A percentile compares a stretch with the other conserved stretches of the same genome.
These are phyloP conservation scores for Kalanchoe fedtschenkoi DNA, from an alignment of 164 flowering plant genomes.

Conservation along the genomic window DNA sequence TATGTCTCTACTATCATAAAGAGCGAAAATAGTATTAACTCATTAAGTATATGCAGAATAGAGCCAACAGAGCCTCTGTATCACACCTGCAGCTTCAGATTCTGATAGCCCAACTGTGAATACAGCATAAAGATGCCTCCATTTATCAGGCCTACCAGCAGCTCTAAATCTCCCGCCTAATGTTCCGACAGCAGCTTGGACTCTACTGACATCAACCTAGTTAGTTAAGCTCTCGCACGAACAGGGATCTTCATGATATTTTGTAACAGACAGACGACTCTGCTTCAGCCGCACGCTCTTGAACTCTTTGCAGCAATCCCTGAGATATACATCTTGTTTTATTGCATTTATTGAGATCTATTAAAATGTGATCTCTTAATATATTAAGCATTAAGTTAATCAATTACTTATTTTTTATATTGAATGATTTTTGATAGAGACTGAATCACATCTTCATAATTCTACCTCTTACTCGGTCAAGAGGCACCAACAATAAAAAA, in stretches of 20 bases:
- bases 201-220: slow-evolving; percentile 19
- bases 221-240: neutral
- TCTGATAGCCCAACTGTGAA: slow-evolving; percentile 83
- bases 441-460: too few relatives aligned
- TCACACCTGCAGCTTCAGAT: slow-evolving; percentile 62
- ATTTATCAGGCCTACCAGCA: slow-evolving; percentile 55
- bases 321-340: slow-evolving; percentile 37
- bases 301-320: slow-evolving; percentile 71
- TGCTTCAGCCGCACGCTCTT: slow-evolving; percentile 64
- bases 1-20: too few relatives aligned
- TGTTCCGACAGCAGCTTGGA: slow-evolving; percentile 77
- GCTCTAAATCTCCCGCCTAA: slow-evolving; percentile 81
- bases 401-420: too few relatives aligned
- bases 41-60: too few relatives aligned
- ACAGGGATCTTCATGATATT: neutral
- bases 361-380: too few relatives aligned
- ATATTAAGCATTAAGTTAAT: too few relatives aligned
- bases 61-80: too few relatives aligned
- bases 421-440: too few relatives aligned
- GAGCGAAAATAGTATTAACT: too few relatives aligned
- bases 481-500: too few relatives aligned
- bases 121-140: slow-evolving; percentile 86
- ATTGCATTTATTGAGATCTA: too few relatives aligned
- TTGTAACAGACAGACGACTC: slow-evolving; percentile 52
- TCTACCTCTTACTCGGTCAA: too few relatives aligned